Evolutionary conservation across 1,284 basidiomycete species (phyloP), one percentile per base, ranked within the genome.

Genomic region (Cutaneotrichosporon mucoides): DNA sequence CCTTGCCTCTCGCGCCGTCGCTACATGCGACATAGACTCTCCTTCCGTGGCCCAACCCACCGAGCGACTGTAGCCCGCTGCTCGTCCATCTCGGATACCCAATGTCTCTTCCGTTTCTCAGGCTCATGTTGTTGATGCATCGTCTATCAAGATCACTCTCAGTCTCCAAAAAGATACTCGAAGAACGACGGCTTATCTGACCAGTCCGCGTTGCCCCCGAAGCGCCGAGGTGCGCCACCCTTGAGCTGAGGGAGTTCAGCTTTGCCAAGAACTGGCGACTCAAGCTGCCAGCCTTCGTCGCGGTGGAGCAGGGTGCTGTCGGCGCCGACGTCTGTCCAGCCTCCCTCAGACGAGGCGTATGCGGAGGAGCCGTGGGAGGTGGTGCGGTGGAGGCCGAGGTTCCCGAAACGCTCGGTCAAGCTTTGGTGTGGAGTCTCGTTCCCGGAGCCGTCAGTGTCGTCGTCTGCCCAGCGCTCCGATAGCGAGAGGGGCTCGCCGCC

Each of bases 141-240:
- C 55, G 38, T 40, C 12, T 40, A 40, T n/a, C 13, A 35, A 13
- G 15, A 11, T 53, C 45, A 63, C 45, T 60, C 60, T 24, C 24
- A 24, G 24, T 24, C 24, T 15, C 72, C 76, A 53, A 75, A 79
- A 5, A 79, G 63, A 59, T 76, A 77, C 48, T 77, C 76, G 50
- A 79, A 77, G 66, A 79, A 77, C 7, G 70, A 71, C 12, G 73
- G 72, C 63, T 70, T 73, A 50, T 73, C 71, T 45, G 68, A 60
- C 68, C 70, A 71, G 49, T 62, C 59, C 1, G 54, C 58, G 40
- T 53, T 57, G 10, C 60, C 59, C 47, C 47, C 61, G 15, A 59
- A 43, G 10, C 63, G 53, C 40, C 55, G 63, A 33, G 63, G 60
- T 38, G 42, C 46, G n/a, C 33, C 47, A 38, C 44, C 47, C 37